Evolutionary conservation across 2,329 filamentous ascomycete species (phyloP).

Genomic region (Chaetomiaceae sp.): DNA sequence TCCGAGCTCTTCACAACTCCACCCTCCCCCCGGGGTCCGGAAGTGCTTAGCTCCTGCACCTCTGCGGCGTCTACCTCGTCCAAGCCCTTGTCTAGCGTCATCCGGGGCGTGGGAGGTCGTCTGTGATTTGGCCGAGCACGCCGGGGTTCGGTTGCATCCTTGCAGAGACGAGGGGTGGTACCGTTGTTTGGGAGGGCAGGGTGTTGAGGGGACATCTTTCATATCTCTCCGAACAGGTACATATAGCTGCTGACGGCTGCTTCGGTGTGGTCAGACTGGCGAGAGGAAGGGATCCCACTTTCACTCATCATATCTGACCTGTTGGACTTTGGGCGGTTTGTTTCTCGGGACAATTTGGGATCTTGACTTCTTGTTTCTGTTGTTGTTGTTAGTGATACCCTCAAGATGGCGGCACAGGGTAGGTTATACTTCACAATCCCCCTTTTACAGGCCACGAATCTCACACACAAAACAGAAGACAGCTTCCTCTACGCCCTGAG

Average conservation of each 20-base stretch:
- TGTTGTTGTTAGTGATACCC: not conserved
- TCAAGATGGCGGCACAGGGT: slow-evolving; percentile 8
- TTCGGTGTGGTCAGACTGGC: not conserved
- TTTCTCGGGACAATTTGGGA: not conserved
- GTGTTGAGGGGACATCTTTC: too few relatives aligned
- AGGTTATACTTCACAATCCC: not conserved
- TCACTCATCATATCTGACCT: not conserved
- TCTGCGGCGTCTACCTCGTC: not conserved
- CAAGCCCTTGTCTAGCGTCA: not conserved
- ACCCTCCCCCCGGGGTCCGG: not conserved
- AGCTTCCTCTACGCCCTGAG: slow-evolving; percentile 59
- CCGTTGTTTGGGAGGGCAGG: too few relatives aligned
- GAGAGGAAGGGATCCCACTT: not conserved
- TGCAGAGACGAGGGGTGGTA: too few relatives aligned
- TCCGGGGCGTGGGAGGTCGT: not conserved
- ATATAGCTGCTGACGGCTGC: not conserved
- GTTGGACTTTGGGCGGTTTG: not conserved
- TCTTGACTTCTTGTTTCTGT: not conserved
- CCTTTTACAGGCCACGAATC: not conserved
- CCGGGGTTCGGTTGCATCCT: too few relatives aligned
- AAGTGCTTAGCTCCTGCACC: not conserved
- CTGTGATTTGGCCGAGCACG: not conserved
- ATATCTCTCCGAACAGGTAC: too few relatives aligned
- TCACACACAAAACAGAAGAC: slow-evolving; percentile 40
- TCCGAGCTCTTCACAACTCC: too few relatives aligned